Conservation (phyloP, 116 monocot species). For the Cymodocea nodosa region DNA sequence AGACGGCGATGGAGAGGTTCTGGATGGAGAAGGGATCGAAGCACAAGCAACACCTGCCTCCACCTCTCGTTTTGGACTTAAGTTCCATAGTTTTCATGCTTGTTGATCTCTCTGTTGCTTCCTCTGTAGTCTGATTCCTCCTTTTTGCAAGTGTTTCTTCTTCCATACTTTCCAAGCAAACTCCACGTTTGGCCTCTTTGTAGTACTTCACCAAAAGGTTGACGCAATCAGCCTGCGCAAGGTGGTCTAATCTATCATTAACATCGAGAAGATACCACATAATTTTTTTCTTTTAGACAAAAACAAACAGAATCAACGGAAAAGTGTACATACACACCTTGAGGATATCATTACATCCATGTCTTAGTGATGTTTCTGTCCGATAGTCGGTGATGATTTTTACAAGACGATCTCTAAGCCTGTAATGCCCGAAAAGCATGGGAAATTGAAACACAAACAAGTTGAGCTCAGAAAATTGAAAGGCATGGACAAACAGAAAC, state of each 20-base stretch:
- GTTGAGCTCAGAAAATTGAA: no score
- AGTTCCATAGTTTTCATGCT: slow-evolving; percentile 20
- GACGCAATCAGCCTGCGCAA: slow-evolving; percentile 68
- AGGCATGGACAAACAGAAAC: no score
- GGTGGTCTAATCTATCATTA: not conserved
- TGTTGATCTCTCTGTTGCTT: slow-evolving; percentile 12
- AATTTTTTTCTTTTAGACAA: no score
- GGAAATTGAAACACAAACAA: no score
- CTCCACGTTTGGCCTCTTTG: slow-evolving; percentile 72
- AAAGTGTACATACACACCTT: slow-evolving; percentile 32
- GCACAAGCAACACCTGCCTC: slow-evolving; percentile 84
- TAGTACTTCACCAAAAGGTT: slow-evolving; percentile 85
- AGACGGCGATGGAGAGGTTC: slow-evolving; percentile 57
- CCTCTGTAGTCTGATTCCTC: slow-evolving; percentile 10
- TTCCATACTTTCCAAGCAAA: slow-evolving; percentile 49
- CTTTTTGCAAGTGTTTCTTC: slow-evolving; percentile 32
- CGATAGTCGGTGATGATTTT: slow-evolving; percentile 95
- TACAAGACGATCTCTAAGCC: slow-evolving; percentile 89
- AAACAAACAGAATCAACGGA: not conserved
- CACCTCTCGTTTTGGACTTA: slow-evolving; percentile 74
- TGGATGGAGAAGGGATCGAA: slow-evolving; percentile 82
- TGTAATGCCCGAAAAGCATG: slow-evolving; percentile 13
- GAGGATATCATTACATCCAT: slow-evolving; percentile 94
- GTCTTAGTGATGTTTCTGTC: slow-evolving; percentile 78
- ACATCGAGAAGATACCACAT: not conserved